Conservation (phyloP, 2,329 filamentous ascomycete species). For the Bertia moriformis region DNA sequence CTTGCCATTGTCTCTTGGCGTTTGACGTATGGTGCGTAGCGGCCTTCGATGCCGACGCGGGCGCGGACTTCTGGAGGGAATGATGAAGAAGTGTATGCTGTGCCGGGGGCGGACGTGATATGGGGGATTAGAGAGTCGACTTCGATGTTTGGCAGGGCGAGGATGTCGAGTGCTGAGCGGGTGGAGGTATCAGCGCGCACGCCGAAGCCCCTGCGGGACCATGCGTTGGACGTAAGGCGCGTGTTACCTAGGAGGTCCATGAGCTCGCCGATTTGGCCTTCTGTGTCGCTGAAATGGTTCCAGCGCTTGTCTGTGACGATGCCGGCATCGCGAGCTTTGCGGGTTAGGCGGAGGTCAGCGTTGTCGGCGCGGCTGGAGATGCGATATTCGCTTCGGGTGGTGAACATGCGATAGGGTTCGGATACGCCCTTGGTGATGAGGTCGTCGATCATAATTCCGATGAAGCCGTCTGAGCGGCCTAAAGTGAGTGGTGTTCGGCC, state of each 20-base stretch:
- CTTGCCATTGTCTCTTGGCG: conserved; percentile 54
- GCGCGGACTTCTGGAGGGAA: conserved; percentile 45
- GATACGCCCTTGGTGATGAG: conserved; percentile 91
- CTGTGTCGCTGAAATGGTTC: conserved; percentile 51
- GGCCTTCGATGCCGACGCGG: conserved; percentile 67
- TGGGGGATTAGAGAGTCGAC: conserved; percentile 39
- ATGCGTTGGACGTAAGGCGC: conserved; percentile 43
- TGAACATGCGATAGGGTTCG: conserved; percentile 98
- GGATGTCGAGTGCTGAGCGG: conserved; percentile 65
- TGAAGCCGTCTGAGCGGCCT: conserved; percentile 78
- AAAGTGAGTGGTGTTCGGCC: conserved; percentile 52
- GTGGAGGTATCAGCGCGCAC: conserved; percentile 50
- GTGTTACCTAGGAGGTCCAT: conserved; percentile 42
- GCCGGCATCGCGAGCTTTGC: conserved; percentile 61
- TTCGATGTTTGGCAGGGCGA: conserved; percentile 43
- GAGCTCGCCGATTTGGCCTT: conserved; percentile 53
- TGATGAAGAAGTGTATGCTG: conserved; percentile 14
- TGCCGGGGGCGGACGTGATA: conserved; percentile 29
- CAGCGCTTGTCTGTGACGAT: conserved; percentile 70
- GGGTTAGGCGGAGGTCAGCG: conserved; percentile 74
- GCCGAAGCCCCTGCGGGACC: conserved; percentile 57
- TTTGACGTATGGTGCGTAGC: conserved; percentile 74
- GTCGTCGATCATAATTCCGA: conserved; percentile 97
- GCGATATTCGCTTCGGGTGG: conserved; percentile 83
- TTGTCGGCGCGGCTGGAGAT: conserved; percentile 89